Evolutionary conservation across 1,284 basidiomycete species (phyloP).

Genomic region (Puccinia brachypodii): DNA sequence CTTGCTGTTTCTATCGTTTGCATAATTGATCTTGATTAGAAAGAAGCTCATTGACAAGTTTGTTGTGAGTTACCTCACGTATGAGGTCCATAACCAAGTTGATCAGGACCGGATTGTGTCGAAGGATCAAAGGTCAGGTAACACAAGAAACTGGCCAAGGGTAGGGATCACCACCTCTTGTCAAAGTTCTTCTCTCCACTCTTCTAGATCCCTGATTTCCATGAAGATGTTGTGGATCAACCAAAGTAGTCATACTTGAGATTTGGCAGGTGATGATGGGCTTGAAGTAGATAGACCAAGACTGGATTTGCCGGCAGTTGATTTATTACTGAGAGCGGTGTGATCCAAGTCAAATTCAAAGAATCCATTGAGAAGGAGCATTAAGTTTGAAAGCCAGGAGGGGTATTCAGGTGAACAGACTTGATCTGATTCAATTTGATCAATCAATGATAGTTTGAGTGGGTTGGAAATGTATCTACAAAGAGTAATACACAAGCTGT

Average conservation of each 20-base stretch:
- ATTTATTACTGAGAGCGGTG: conserved; percentile 48
- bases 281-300: conserved; percentile 49
- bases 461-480: conserved; percentile 58
- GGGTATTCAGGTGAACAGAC: conserved; percentile 60
- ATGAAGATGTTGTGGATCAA: conserved; percentile 59
- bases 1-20: conserved; percentile 12
- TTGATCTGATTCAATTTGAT: conserved; percentile 59
- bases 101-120: conserved; percentile 32
- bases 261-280: conserved; percentile 52
- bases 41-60: conserved; percentile 43
- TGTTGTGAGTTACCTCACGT: conserved; percentile 35
- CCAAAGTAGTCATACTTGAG: conserved; percentile 55
- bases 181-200: conserved; percentile 54
- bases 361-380: conserved; percentile 59
- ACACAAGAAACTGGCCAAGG: conserved; percentile 29
- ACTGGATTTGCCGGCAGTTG: conserved; percentile 20
- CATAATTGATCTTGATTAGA: conserved; percentile 25
- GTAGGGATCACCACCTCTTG: conserved; percentile 39
- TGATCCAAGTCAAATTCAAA: conserved; percentile 50
- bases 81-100: conserved; percentile 38
- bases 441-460: conserved; percentile 58
- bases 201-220: conserved; percentile 58
- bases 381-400: conserved; percentile 61
- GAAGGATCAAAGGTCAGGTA: conserved; percentile 28
- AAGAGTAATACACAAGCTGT: conserved; percentile 53